Conservation (phyloP, 2,329 filamentous ascomycete species). For the Hypoxylon sp. region DNA sequence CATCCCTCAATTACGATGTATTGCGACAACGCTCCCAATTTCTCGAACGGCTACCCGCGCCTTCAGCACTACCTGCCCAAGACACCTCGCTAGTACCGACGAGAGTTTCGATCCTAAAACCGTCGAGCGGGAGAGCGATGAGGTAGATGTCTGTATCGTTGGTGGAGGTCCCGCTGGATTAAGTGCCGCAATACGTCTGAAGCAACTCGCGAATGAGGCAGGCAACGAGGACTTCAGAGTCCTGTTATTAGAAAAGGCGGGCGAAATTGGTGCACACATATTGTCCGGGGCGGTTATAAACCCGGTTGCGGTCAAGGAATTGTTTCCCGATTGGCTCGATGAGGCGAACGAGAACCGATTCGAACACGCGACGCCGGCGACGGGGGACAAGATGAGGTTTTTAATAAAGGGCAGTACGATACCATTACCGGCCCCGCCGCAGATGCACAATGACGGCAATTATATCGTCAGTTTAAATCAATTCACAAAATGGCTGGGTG, state of each 20-base stretch:
- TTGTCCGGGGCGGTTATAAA: slow-evolving; percentile 96
- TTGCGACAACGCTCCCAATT: slow-evolving; percentile 32
- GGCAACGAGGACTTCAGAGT: slow-evolving; percentile 98
- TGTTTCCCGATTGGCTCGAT: slow-evolving; percentile 93
- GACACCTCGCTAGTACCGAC: slow-evolving; percentile 57
- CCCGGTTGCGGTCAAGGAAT: slow-evolving; percentile 87
- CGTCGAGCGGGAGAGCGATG: slow-evolving; percentile 89
- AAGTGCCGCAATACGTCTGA: slow-evolving; percentile 91
- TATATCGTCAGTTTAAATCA: slow-evolving; percentile 97
- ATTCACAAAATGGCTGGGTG: slow-evolving; percentile 94
- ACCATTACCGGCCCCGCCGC: slow-evolving; percentile 88
- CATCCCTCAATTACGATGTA: slow-evolving; percentile 38
- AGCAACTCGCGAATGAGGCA: slow-evolving; percentile 93
- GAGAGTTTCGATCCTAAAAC: slow-evolving; percentile 75
- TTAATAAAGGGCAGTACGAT: slow-evolving; percentile 85
- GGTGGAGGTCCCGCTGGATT: slow-evolving; percentile 95
- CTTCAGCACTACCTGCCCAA: slow-evolving; percentile 57
- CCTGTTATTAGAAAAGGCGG: slow-evolving; percentile 92
- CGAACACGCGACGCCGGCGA: slow-evolving; percentile 87
- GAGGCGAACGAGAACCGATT: slow-evolving; percentile 92
- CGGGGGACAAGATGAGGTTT: slow-evolving; percentile 91
- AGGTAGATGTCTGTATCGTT: slow-evolving; percentile 97
- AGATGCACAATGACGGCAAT: slow-evolving; percentile 99
- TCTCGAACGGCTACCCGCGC: slow-evolving; percentile 47
- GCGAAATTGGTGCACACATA: slow-evolving; percentile 94